phyloP scores from a whole-genome alignment of 2,329 filamentous ascomycete species.

The Xylaria sp. region DNA sequence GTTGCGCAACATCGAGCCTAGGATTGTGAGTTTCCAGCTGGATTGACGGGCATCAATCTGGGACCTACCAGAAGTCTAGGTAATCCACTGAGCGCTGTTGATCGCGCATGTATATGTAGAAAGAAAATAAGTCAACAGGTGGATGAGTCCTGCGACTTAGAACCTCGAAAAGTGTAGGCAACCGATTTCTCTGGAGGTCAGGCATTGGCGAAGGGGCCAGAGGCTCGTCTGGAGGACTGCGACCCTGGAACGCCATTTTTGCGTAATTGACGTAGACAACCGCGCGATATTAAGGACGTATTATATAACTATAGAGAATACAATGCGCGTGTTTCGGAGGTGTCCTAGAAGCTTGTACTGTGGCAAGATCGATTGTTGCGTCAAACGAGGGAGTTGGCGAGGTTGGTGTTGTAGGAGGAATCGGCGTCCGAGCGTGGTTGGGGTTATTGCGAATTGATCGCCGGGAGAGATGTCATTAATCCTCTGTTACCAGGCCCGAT shows the following conservation, averaged over 20 bases:
- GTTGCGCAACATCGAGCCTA: conserved; percentile 99
- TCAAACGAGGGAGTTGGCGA: conserved; percentile 23
- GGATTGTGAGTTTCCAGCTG: conserved; percentile 36
- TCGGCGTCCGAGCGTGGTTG: conserved; percentile 7
- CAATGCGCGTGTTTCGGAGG: neutral
- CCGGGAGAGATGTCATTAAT: neutral
- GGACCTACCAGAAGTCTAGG: conserved; percentile 90
- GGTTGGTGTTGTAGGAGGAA: conserved; percentile 16
- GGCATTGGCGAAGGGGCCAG: conserved; percentile 65
- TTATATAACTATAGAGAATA: neutral
- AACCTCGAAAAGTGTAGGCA: conserved; percentile 96
- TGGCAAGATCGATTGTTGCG: conserved; percentile 9
- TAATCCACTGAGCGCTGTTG: conserved; percentile 98
- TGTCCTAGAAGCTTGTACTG: neutral
- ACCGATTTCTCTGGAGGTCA: conserved; percentile 77
- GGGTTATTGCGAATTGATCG: neutral
- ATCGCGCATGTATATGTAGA: conserved; percentile 99
- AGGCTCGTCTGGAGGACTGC: conserved; percentile 42
- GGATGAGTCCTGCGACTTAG: conserved; percentile 93
- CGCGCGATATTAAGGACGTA: conserved; percentile 6
- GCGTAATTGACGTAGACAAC: conserved; percentile 7
- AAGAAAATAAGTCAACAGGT: conserved; percentile 96
- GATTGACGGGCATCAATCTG: conserved; percentile 15
- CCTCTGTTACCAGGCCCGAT: conserved; percentile 5
- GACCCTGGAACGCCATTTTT: conserved; percentile 53